Evolutionary conservation across 2,329 filamentous ascomycete species (phyloP).

Genomic region (Aureobasidium sp.): DNA sequence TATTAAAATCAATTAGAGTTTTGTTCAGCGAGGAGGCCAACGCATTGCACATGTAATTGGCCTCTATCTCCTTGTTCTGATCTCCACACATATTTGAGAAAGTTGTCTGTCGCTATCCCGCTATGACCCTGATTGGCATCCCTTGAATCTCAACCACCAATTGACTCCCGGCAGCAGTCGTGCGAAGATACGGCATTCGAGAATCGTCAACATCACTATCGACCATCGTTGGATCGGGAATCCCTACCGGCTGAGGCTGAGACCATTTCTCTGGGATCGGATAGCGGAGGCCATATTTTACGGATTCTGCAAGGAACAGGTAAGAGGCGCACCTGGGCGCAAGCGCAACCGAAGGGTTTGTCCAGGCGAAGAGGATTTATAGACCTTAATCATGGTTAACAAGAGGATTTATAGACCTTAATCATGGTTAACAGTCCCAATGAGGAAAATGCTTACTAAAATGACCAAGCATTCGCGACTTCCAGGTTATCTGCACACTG

Average conservation of each 20-base stretch:
- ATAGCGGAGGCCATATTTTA: background rate
- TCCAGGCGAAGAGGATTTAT: background rate
- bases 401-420: background rate
- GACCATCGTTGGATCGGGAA: background rate
- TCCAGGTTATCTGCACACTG: background rate
- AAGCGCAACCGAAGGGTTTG: background rate
- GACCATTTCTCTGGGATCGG: background rate
- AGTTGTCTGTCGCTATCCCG: background rate
- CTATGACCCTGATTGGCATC: background rate
- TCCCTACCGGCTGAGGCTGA: background rate
- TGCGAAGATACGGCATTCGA: background rate
- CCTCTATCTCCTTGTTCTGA: background rate
- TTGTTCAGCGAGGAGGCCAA: background rate
- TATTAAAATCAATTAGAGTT: background rate
- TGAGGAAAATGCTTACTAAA: too few relatives aligned
- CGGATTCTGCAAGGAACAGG: background rate
- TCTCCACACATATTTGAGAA: background rate
- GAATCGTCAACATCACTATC: background rate
- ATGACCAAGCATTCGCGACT: background rate
- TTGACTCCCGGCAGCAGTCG: background rate
- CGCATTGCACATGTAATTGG: background rate
- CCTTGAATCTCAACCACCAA: background rate
- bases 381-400: background rate
- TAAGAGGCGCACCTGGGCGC: background rate
- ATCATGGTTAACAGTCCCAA: background rate